phyloP scores from a whole-genome alignment of 441 rosid species.

The Eruca vesicaria region DNA sequence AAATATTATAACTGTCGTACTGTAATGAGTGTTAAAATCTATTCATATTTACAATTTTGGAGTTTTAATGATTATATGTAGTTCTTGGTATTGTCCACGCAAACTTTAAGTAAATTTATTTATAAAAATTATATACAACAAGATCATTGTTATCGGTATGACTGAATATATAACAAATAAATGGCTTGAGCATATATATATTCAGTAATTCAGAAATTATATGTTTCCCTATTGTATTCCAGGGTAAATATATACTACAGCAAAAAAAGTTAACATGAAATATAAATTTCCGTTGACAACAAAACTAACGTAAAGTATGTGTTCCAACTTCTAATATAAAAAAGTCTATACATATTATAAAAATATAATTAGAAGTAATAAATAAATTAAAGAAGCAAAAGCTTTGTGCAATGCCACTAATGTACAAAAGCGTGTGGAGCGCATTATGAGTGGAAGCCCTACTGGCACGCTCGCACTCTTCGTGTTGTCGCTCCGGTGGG shows the following conservation, averaged over 20 bases:
- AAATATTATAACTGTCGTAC: not conserved
- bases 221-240: not conserved
- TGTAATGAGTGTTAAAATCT: not conserved
- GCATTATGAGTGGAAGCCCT: constrained; percentile 35
- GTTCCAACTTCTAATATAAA: constrained; percentile 7
- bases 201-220: too few species aligned
- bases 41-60: not conserved
- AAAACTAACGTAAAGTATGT: constrained; percentile 21
- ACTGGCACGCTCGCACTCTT: constrained; percentile 36
- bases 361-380: not conserved
- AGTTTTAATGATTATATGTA: not conserved
- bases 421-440: constrained; percentile 40
- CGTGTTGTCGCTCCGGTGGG: constrained; percentile 34
- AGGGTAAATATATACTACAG: not conserved
- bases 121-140: too few species aligned
- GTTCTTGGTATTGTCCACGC: not conserved
- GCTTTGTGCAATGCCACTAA: constrained; percentile 39
- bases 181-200: too few species aligned
- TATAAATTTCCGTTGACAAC: not conserved
- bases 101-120: not conserved
- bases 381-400: constrained; percentile 1
- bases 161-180: too few species aligned
- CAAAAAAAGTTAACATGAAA: not conserved
- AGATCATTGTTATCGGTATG: too few species aligned
- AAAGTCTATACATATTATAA: not conserved